Percentiles rank a stretch among this genome's conserved stretches.
These are phyloP conservation scores for Poronia punctata DNA, from an alignment of 495 filamentous ascomycete species.

Conservation along the genomic window DNA sequence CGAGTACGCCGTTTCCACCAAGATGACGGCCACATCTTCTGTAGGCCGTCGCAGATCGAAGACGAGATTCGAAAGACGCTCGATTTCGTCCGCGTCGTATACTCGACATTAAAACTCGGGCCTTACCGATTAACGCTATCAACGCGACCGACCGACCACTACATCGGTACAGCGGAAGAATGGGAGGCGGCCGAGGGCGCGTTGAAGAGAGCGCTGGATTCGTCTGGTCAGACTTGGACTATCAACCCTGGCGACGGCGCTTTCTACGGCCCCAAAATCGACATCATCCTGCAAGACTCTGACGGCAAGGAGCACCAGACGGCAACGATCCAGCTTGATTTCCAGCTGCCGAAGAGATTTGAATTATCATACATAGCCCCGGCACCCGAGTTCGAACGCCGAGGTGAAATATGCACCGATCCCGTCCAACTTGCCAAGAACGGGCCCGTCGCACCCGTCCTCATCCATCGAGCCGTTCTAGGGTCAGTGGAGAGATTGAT, in stretches of 20 bases:
- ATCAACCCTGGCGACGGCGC: conserved; percentile 80
- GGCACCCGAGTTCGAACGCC: conserved; percentile 60
- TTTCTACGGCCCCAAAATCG: conserved; percentile 95
- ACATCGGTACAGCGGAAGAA: conserved; percentile 69
- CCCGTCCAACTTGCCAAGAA: conserved; percentile 33
- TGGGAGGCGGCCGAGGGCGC: conserved; percentile 78
- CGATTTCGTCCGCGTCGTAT: conserved; percentile 72
- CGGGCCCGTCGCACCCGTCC: conserved; percentile 64
- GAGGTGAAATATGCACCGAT: conserved; percentile 41
- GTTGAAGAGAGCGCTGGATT: conserved; percentile 60
- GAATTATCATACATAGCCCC: conserved; percentile 68
- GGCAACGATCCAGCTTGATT: conserved; percentile 88
- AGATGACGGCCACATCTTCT: conserved; percentile 95
- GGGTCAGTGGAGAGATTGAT: conserved; percentile 84
- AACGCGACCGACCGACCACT: conserved; percentile 68
- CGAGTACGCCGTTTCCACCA: conserved; percentile 91
- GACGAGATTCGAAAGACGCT: conserved; percentile 73
- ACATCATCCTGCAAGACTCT: conserved; percentile 75
- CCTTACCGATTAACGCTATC: conserved; percentile 73
- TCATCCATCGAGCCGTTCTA: conserved; percentile 83
- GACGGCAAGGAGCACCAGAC: conserved; percentile 88
- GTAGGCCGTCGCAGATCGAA: conserved; percentile 73
- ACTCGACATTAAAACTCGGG: conserved; percentile 65
- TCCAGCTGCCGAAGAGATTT: conserved; percentile 85
- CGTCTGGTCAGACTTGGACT: conserved; percentile 58